These are phyloP conservation scores for Scheffersomyces titani DNA, from an alignment of 1,139 yeast genomes.

Conservation along the genomic window DNA sequence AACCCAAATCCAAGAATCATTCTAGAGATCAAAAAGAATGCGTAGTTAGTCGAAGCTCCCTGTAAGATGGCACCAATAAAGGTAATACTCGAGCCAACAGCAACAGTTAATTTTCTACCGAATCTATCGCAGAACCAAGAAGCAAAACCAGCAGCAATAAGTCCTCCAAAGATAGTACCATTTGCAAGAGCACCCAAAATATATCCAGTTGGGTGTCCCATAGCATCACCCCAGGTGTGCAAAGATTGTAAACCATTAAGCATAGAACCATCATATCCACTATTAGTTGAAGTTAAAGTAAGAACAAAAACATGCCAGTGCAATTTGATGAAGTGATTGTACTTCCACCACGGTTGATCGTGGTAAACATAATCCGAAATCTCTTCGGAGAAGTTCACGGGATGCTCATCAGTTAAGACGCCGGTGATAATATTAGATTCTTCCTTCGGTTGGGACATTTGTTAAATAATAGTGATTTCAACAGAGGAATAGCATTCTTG, in stretches of 20 bases:
- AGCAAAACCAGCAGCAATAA: conserved; percentile 27
- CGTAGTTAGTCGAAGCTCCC: conserved; percentile 36
- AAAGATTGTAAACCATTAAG: conserved; percentile 23
- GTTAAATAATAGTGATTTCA: too few species aligned
- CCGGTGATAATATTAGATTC: too few species aligned
- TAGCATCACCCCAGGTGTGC: conserved; percentile 14
- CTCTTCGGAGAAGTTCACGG: too few species aligned
- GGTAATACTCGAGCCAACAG: conserved; percentile 10
- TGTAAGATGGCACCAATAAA: conserved; percentile 31
- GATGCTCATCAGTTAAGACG: too few species aligned
- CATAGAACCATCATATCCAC: conserved; percentile 23
- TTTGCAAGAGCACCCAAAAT: conserved; percentile 21
- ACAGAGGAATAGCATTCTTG: too few species aligned
- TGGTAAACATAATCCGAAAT: neutral
- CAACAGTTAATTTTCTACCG: conserved; percentile 40
- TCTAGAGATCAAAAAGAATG: conserved; percentile 38
- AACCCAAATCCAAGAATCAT: conserved; percentile 45
- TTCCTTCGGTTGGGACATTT: too few species aligned
- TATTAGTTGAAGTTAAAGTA: conserved; percentile 21
- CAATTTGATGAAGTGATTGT: conserved; percentile 7
- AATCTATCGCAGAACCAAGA: conserved; percentile 38
- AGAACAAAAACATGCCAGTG: conserved; percentile 14
- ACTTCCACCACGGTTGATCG: conserved; percentile 11
- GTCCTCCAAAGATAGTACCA: conserved; percentile 23
- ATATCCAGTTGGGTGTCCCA: conserved; percentile 19